Base-by-base conservation (phyloP, 139 green algal genomes). In the Tetratostichococcus sp. region DNA sequence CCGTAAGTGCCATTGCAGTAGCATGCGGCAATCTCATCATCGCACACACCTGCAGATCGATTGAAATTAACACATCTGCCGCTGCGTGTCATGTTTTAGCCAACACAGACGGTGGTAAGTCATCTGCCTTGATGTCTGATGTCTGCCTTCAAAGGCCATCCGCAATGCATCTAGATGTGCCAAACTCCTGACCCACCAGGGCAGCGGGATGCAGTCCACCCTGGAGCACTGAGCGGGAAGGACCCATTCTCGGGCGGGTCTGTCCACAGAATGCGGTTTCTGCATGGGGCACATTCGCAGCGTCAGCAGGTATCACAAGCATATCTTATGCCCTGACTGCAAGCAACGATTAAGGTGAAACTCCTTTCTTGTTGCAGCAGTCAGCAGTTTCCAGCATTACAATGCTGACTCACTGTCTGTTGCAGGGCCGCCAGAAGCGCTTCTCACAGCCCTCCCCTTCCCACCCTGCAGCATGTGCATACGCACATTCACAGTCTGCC, bases 1-100 rank as follows among this genome's bases (percentile, higher is more conserved):
- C 75, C 68, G 19, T 76, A 77, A 34, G 80, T 83, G 30, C 80
- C 83, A 43, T 87, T 84, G 65, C 86, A 90, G 74, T 80, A 90
- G 76, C 86, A 90, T 25, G 68, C 71, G 3, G 68, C 83, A 17
- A 81, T 84, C 22, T 78, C 39, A 25, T 82, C 74, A 71, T 90
- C 86, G 72, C 86, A 90, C 16, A 88, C 79, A 30, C 86, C 86
- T 78, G 83, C 31, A n/a, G n/a, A n/a, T n/a, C n/a, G n/a, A n/a
- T n/a, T n/a, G n/a, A n/a, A n/a, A n/a, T n/a, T n/a, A n/a, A n/a
- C n/a, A n/a, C n/a, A n/a, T n/a, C n/a, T n/a, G n/a, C n/a, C n/a
- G n/a, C n/a, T n/a, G n/a, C n/a, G n/a, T n/a, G n/a, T n/a, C n/a
- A n/a, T n/a, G n/a, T n/a, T n/a, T n/a, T n/a, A n/a, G n/a, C n/a